A percentile compares a stretch with the other conserved stretches of the same genome.
Evolutionary conservation across 2,329 filamentous ascomycete genomes (phyloP).

Genomic region (Coniochaeta prunicola): DNA sequence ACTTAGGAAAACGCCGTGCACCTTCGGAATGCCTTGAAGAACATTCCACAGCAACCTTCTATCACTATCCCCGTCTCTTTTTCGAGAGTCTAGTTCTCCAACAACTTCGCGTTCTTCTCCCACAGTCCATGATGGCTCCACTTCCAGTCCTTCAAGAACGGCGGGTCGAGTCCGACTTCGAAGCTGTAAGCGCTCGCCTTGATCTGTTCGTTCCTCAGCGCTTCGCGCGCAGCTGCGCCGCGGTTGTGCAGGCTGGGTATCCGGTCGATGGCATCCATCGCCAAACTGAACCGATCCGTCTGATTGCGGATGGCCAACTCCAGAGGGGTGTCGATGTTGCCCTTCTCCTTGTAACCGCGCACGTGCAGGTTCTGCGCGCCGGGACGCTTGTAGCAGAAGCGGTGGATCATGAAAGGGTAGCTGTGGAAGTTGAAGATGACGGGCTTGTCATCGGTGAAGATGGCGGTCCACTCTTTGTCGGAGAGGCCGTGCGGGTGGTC

Average conservation of each 20-base stretch:
- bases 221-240: constrained; percentile 54
- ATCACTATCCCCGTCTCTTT: not conserved
- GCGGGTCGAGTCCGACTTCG: constrained; percentile 63
- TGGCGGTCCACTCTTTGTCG: constrained; percentile 56
- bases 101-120: not conserved
- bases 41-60: not conserved
- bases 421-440: constrained; percentile 82
- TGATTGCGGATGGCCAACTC: constrained; percentile 72
- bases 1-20: not conserved
- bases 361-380: constrained; percentile 64
- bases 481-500: constrained; percentile 69
- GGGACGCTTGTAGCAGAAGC: constrained; percentile 67
- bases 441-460: constrained; percentile 67
- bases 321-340: constrained; percentile 75
- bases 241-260: constrained; percentile 56
- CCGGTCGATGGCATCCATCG: constrained; percentile 69
- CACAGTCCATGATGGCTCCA: constrained; percentile 34
- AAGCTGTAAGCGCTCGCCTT: constrained; percentile 57
- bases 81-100: not conserved
- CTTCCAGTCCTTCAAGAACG: constrained; percentile 56
- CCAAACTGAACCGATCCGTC: constrained; percentile 69
- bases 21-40: not conserved
- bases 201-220: constrained; percentile 58
- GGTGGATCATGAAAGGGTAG: constrained; percentile 74
- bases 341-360: constrained; percentile 75